Conservation (phyloP, 2,329 filamentous ascomycete species). For the Fusarium devonianum region DNA sequence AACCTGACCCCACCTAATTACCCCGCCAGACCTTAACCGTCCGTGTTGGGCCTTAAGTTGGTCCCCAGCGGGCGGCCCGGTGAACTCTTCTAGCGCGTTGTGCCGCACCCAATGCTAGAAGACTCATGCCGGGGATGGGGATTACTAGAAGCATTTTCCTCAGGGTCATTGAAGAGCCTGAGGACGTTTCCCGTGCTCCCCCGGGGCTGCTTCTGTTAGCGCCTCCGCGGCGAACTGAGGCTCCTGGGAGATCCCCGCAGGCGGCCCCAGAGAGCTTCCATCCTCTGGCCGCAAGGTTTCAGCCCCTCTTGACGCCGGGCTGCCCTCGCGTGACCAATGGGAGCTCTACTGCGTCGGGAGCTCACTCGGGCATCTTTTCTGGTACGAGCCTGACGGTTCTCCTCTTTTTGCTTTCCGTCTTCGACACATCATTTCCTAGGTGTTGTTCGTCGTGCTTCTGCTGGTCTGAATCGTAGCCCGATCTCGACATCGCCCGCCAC, state of each 20-base stretch:
- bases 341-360: slow-evolving; percentile 5
- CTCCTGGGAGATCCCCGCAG: slow-evolving; percentile 3
- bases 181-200: slow-evolving; percentile 14
- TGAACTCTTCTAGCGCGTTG: slow-evolving; percentile 35
- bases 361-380: slow-evolving; percentile 17
- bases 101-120: slow-evolving; percentile 31
- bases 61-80: slow-evolving; percentile 33
- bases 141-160: too few relatives aligned
- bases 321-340: slow-evolving; percentile 12
- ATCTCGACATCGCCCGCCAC: background rate
- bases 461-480: background rate
- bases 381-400: slow-evolving; percentile 6
- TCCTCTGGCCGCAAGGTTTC: slow-evolving; percentile 40
- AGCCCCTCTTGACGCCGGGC: slow-evolving; percentile 13
- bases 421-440: background rate
- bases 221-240: slow-evolving; percentile 12
- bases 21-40: slow-evolving; percentile 27
- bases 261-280: slow-evolving; percentile 18
- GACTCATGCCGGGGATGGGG: slow-evolving; percentile 23
- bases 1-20: too few relatives aligned
- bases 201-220: slow-evolving; percentile 7
- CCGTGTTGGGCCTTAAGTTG: too few relatives aligned
- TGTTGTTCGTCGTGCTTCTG: background rate
- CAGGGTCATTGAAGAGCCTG: slow-evolving; percentile 37
- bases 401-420: slow-evolving; percentile 7